A percentile compares a stretch with the other conserved stretches of the same genome.
Evolutionary conservation across 805 yeast genomes (phyloP).

Genomic region (Lachancea sp.): DNA sequence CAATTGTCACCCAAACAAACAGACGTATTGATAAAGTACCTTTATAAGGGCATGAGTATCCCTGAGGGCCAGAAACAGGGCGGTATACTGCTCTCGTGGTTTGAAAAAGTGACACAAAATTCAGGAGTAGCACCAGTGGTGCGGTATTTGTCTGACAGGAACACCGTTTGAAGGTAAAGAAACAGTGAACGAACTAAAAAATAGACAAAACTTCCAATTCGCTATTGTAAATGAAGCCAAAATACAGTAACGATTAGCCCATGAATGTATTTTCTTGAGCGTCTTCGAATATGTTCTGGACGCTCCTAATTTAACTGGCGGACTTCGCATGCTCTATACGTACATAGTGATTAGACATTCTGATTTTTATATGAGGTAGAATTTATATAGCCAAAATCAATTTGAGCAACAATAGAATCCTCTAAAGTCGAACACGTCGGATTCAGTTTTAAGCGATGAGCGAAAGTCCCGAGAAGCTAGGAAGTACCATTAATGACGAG

Average conservation of each 20-base stretch:
- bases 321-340: neutral
- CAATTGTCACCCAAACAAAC: constrained; percentile 57
- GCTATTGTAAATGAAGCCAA: neutral
- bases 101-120: constrained; percentile 76
- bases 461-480: neutral
- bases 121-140: constrained; percentile 88
- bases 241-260: too few relatives aligned
- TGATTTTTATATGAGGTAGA: neutral
- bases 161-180: constrained; percentile 47
- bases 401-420: neutral
- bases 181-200: neutral
- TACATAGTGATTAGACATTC: neutral
- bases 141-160: constrained; percentile 78
- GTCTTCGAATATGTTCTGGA: neutral
- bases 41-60: constrained; percentile 78
- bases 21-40: constrained; percentile 72
- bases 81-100: constrained; percentile 83
- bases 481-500: neutral
- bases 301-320: neutral
- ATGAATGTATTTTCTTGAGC: too few relatives aligned
- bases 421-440: too few relatives aligned
- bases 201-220: neutral
- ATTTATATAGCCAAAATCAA: neutral
- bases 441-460: too few relatives aligned
- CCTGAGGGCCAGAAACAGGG: constrained; percentile 80